Base-by-base conservation (phyloP, 106 monocot species). In the Apostasia ramifera region DNA sequence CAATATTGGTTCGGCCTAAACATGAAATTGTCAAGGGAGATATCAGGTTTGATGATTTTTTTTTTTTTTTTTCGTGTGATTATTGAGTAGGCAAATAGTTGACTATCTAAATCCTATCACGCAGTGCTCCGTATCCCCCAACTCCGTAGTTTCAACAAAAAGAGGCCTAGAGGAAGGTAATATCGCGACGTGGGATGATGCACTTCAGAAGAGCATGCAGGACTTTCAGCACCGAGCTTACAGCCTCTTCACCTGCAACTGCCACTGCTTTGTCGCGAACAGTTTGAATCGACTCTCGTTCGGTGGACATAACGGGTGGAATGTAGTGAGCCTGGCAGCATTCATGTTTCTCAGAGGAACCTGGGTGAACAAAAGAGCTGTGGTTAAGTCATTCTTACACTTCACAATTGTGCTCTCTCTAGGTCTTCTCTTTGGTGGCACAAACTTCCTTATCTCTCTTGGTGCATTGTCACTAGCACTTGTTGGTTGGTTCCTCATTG, bases 201-300 rank as follows among this genome's bases (percentile, higher is more conserved):
- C 88, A 26, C 84, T 92, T 14, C 77, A 57, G 71, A 92, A 76
- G 71, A 69, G 92, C 78, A 89, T 79, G n/a, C 86, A 80, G 53
- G 86, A 97, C 57, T 97, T 84, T 63, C 95, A 97, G 69, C 86
- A 92, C 74, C 88, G 82, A 69, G 60, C 72, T 9, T 97, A 92
- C 81, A 92, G 68, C 71, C 66, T 97, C 1, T 81, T 97, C 37
- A 97, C 95, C 43, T 95, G 95, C 86, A 95, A 95, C 66, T 91
- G 95, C 69, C 95, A 95, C 67, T 92, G 89, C 39, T 95, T 95
- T 38, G 95, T 95, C 2, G 88, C 84, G 6, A 88, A 91, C 57
- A 82, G 77, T 57, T 75, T 92, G 73, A 92, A 95, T 70, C 56
- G 86, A 63, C 53, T 95, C 69, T 50, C 55, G 5, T 91, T 89